Evolutionary conservation across 2,329 filamentous ascomycete genomes (phyloP).

Genomic region (Lizonia empirigonia): DNA sequence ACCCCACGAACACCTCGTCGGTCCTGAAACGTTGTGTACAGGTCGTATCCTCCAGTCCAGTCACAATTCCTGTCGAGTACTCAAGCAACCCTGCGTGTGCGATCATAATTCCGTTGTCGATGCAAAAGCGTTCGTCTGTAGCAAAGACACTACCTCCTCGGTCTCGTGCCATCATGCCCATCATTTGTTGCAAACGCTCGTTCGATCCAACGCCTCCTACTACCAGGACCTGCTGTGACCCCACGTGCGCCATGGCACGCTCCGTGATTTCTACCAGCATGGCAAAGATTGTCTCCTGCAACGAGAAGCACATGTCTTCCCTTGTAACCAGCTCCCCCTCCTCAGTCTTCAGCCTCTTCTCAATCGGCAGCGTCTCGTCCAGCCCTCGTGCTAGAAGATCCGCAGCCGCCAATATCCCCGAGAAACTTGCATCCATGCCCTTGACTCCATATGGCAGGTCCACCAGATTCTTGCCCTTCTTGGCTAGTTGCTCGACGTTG

Average conservation of each 20-base stretch:
- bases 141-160: conserved; percentile 89
- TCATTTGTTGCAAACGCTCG: conserved; percentile 94
- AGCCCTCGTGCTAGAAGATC: conserved; percentile 79
- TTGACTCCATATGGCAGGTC: conserved; percentile 96
- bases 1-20: conserved; percentile 57
- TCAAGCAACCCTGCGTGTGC: conserved; percentile 91
- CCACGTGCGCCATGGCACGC: conserved; percentile 97
- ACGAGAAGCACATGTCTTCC: conserved; percentile 87
- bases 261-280: conserved; percentile 99
- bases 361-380: conserved; percentile 44
- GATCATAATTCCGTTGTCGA: conserved; percentile 99
- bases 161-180: conserved; percentile 92
- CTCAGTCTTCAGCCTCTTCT: conserved; percentile 50
- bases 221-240: conserved; percentile 85
- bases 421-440: conserved; percentile 98
- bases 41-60: conserved; percentile 77
- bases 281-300: conserved; percentile 94
- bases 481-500: conserved; percentile 95
- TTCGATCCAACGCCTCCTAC: conserved; percentile 97
- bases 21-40: conserved; percentile 62
- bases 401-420: conserved; percentile 83
- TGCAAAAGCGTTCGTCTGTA: conserved; percentile 96
- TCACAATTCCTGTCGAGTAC: conserved; percentile 79
- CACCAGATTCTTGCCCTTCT: conserved; percentile 71
- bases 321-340: conserved; percentile 69